Evolutionary conservation across 768 basidiomycete species (phyloP).

Genomic region (Termitomyces sp.): DNA sequence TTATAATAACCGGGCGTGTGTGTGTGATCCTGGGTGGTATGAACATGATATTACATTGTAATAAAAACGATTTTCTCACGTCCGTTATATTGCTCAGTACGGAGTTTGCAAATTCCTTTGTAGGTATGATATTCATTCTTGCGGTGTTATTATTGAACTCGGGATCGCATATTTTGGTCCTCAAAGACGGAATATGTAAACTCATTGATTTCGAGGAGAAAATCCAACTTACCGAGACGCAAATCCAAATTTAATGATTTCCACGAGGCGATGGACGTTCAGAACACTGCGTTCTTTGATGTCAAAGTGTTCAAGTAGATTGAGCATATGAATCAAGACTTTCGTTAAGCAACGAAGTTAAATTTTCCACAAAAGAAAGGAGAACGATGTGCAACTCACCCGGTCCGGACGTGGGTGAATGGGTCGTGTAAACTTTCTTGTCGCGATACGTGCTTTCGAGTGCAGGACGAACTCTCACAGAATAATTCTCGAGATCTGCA

Average conservation of each 20-base stretch:
- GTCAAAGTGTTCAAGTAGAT: conserved; percentile 75
- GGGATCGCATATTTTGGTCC: conserved; percentile 82
- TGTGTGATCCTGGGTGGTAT: conserved; percentile 58
- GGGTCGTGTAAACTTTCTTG: conserved; percentile 76
- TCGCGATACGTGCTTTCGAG: conserved; percentile 73
- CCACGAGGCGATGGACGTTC: conserved; percentile 75
- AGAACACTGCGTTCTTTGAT: conserved; percentile 49
- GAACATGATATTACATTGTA: background rate
- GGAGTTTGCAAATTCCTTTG: conserved; percentile 57
- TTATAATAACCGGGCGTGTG: conserved; percentile 81
- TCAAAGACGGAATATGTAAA: conserved; percentile 17
- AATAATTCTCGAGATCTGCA: conserved; percentile 68
- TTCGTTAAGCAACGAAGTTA: background rate
- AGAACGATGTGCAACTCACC: conserved; percentile 23
- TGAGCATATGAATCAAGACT: conserved; percentile 90
- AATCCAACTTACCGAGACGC: conserved; percentile 32
- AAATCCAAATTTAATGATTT: conserved; percentile 75
- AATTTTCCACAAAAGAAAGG: background rate
- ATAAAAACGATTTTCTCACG: conserved; percentile 36
- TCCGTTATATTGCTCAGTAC: conserved; percentile 75
- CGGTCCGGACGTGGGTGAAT: conserved; percentile 83
- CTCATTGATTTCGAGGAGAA: background rate
- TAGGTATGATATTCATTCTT: conserved; percentile 59
- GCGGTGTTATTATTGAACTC: conserved; percentile 50
- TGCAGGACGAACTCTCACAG: conserved; percentile 63